Evolutionary conservation across 225 moss, liverwort and hornwort species (phyloP), one percentile per base, ranked within the genome.

Genomic region (Bryoerythrophyllum caledonicum): DNA sequence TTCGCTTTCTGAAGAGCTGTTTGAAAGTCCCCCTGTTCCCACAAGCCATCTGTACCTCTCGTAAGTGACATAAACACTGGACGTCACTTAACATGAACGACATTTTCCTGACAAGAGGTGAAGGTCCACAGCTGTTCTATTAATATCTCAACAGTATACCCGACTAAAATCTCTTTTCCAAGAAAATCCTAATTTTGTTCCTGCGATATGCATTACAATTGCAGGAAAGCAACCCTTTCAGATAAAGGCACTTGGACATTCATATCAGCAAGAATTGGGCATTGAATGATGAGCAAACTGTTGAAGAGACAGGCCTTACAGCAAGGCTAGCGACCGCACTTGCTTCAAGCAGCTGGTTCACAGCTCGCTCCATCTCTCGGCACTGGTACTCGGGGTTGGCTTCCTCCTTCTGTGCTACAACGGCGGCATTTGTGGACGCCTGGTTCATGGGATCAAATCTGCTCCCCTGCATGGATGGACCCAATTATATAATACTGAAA

Each of bases 391-490:
- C 93, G 10, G 80, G 82, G 76, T 90, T 92, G 14, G 41, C 68
- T 69, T 91, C 90, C 55, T 93, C 88, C 73, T 89, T 92, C 34
- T 73, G 67, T 55, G 40, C 38, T 41, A 81, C 76, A 79, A 37
- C 46, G 43, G 79, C 79, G 30, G 63, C 77, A 30, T 77, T 67
- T 73, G 63, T 78, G 8, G 68, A 84, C 69, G 76, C 86, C 81
- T 85, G 91, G 79, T 91, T 95, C 56, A 99, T 67, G 0, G 88
- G 87, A 90, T 99, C 99, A 82, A 90, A 90, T 68, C 81, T 91
- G 68, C 81, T 88, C 35, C 92, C 91, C 89, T 97, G 80, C 63
- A 68, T 64, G 54, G 35, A 44, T 1, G 19, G 5, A 49, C 48
- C 48, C 48, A 19, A 49, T 17, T 49, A 4, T 17, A 19, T 49